Conservation (phyloP, 257 asterid genomes). For the Capsicum chinense region DNA sequence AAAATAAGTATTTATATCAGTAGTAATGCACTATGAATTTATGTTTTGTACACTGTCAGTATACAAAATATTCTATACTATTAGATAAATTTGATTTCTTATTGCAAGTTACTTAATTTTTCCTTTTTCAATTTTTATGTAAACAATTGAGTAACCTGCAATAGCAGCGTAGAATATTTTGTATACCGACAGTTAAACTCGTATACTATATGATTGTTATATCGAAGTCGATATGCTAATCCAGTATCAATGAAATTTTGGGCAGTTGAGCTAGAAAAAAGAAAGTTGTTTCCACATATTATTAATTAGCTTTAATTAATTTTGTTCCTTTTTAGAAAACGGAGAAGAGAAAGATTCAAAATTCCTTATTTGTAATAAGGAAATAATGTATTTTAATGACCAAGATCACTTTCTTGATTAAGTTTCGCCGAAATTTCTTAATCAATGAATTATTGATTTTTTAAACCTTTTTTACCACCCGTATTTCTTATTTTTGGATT, state of each 20-base stretch:
- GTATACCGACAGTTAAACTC: no score
- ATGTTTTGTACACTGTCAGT: no score
- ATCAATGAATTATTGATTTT: background rate
- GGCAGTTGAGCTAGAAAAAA: background rate
- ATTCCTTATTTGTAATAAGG: background rate
- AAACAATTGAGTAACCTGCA: no score
- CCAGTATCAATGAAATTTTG: background rate
- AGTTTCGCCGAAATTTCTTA: background rate
- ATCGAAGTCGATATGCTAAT: background rate
- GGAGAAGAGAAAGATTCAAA: background rate
- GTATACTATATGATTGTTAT: no score
- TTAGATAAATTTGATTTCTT: no score
- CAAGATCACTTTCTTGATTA: background rate
- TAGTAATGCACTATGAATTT: no score
- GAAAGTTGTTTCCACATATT: background rate
- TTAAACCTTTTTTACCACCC: background rate
- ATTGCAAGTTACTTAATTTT: no score
- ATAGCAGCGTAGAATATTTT: no score
- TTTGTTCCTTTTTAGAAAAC: no score
- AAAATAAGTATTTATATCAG: no score
- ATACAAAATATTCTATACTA: no score
- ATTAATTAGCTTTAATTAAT: background rate
- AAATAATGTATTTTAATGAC: background rate
- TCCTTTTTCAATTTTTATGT: no score
- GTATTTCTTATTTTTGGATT: background rate